These are phyloP conservation scores for Periconia sp. DNA, from an alignment of 2,329 filamentous ascomycete genomes.

Conservation along the genomic window DNA sequence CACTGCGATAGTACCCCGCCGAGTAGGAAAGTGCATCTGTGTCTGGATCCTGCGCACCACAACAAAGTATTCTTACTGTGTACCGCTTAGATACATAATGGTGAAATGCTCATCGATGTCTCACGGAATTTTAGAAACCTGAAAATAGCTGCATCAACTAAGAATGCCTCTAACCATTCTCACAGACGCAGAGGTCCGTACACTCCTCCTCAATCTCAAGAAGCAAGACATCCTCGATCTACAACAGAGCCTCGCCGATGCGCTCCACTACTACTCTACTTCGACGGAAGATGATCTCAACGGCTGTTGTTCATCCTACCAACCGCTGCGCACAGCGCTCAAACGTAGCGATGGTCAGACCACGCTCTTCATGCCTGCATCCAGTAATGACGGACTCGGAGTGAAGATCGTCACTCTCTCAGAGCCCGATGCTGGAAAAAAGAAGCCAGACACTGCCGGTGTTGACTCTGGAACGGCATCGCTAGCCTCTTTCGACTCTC, in stretches of 20 bases:
- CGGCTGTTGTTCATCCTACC: conserved; percentile 65
- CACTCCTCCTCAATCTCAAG: conserved; percentile 61
- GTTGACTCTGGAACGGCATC: conserved; percentile 34
- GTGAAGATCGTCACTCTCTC: conserved; percentile 69
- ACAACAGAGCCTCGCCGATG: conserved; percentile 64
- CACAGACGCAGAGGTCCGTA: conserved; percentile 61
- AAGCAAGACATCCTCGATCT: conserved; percentile 64
- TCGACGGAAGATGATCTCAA: conserved; percentile 61
- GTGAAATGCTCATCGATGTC: not conserved
- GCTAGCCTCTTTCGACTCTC: conserved; percentile 41
- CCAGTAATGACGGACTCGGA: conserved; percentile 63
- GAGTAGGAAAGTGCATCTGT: too few species aligned
- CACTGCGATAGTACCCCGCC: conserved; percentile 23
- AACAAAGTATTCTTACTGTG: not conserved
- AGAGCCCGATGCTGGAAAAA: conserved; percentile 36
- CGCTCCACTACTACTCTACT: conserved; percentile 69
- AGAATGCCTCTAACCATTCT: conserved; percentile 67
- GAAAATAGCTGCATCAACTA: not conserved
- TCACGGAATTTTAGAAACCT: not conserved
- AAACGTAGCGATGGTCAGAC: conserved; percentile 66
- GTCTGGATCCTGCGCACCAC: not conserved
- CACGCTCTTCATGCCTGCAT: conserved; percentile 72
- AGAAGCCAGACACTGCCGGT: conserved; percentile 11
- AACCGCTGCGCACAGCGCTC: conserved; percentile 66
- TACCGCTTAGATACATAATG: too few species aligned